These are phyloP conservation scores for Moricandia arvensis DNA, from an alignment of 345 rosid genomes.

Conservation along the genomic window DNA sequence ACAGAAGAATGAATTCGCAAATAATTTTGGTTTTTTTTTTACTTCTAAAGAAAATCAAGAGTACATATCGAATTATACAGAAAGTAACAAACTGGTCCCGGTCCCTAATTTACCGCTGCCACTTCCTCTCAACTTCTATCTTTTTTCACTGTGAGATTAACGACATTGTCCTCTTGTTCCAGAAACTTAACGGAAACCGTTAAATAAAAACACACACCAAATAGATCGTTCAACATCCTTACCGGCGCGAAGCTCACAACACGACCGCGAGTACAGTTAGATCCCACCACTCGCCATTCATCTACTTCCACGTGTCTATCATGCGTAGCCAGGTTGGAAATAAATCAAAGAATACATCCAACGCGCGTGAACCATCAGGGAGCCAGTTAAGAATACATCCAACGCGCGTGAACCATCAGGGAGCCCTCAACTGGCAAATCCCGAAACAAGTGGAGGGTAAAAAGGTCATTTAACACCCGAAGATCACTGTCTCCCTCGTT, in stretches of 20 bases:
- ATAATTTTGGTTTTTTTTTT: not conserved
- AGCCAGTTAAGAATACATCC: too few relatives aligned
- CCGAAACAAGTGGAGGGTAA: constrained; percentile 8
- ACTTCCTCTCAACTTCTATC: not conserved
- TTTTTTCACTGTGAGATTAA: constrained; percentile 12
- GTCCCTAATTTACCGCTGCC: constrained; percentile 29
- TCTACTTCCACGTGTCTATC: constrained; percentile 26
- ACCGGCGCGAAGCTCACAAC: constrained; percentile 29
- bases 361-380: constrained; percentile 8
- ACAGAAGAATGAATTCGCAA: not conserved
- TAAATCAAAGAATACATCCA: not conserved
- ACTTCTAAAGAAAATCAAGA: not conserved
- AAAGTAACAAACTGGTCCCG: constrained; percentile 13
- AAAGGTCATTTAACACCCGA: constrained; percentile 2
- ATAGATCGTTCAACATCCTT: constrained; percentile 32
- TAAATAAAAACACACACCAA: not conserved
- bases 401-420: constrained; percentile 16
- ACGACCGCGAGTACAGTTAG: constrained; percentile 6
- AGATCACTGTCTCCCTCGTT: constrained; percentile 30
- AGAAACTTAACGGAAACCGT: constrained; percentile 33
- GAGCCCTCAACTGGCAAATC: constrained; percentile 2
- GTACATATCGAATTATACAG: not conserved
- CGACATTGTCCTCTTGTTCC: constrained; percentile 30
- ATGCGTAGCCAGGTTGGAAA: constrained; percentile 37
- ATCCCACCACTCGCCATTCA: not conserved